Conservation (phyloP, 2,329 filamentous ascomycete species). For the Magnaporthiopsis rhizophila region DNA sequence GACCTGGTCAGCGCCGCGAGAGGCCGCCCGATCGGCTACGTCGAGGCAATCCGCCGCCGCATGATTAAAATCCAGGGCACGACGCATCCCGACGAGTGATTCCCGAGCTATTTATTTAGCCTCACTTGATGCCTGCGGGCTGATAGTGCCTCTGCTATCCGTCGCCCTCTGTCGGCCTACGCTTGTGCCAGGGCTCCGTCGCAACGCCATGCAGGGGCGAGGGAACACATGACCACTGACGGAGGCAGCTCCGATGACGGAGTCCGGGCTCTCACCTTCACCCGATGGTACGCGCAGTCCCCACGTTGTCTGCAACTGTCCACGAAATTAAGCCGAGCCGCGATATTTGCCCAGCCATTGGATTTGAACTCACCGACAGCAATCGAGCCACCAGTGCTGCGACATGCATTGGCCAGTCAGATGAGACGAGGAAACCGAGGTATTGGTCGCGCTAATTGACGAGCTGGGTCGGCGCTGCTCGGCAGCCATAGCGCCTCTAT, state of each 20-base stretch:
- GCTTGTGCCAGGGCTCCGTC: background rate
- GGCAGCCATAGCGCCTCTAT: too few species aligned
- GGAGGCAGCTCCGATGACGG: background rate
- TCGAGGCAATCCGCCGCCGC: conserved; percentile 50
- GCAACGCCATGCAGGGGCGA: background rate
- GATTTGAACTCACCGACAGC: background rate
- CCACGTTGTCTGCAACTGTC: too few species aligned
- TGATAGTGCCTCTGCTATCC: too few species aligned
- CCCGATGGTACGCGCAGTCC: too few species aligned
- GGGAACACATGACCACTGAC: background rate
- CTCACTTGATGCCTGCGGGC: too few species aligned
- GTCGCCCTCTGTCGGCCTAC: background rate
- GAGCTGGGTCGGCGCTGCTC: too few species aligned
- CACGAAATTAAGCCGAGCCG: too few species aligned
- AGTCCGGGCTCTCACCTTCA: too few species aligned
- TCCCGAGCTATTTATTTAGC: background rate
- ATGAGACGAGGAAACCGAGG: too few species aligned
- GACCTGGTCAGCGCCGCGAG: conserved; percentile 62
- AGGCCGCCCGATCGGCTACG: conserved; percentile 66
- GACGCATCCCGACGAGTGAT: background rate
- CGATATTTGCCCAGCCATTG: too few species aligned
- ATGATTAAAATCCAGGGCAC: background rate
- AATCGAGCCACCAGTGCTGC: background rate
- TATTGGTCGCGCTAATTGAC: too few species aligned
- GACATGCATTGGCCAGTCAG: background rate